Base-by-base conservation (phyloP, 1,284 basidiomycete species). In the Leccinum huronense region DNA sequence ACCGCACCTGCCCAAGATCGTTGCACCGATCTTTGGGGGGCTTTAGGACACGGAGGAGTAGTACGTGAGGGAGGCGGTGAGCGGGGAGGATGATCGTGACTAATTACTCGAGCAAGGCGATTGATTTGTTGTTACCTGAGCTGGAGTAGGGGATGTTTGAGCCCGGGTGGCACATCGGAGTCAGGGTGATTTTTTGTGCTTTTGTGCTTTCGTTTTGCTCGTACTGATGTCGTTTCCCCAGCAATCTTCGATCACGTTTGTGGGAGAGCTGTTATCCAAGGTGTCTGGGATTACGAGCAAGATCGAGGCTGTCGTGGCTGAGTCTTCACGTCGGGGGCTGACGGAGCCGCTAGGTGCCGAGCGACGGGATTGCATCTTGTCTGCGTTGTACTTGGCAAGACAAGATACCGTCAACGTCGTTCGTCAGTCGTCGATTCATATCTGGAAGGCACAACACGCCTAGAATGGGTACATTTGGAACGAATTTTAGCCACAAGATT, bases 71-170 rank as follows among this genome's bases (percentile, higher is more conserved):
- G 95, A 98, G 68, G 96, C 97, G 14, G 96, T 97, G 5, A 98
- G 97, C 97, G n/a, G 97, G 97, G 67, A 86, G 97, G 69, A 99
- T 99, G 96, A 92, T 99, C 70, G 94, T 99, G 67, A 91, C 90
- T 65, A 98, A 98, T 78, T 98, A 99, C 80, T 93, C 95, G 31
- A 86, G 75, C 74, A 93, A 89, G 75, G 97, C 97, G 4, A 94
- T 99, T 63, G 97, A 99, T 69, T 82, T 99, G 34, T 83, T 99
- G 5, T 81, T 99, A 33, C 97, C 97, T 3, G 95, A 98, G 76
- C 86, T 99, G 58, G 96, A 99, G 78, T 86, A 85, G 59, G 95
- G 96, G 6, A 94, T 99, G 87, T 96, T 98, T 76, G 96, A 98
- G 78, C 81, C 90, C 59, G 88, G 90, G 51, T 98, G 96, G 96